These are phyloP conservation scores for Exophiala aquamarina DNA, from an alignment of 2,329 filamentous ascomycete species.

Conservation along the genomic window DNA sequence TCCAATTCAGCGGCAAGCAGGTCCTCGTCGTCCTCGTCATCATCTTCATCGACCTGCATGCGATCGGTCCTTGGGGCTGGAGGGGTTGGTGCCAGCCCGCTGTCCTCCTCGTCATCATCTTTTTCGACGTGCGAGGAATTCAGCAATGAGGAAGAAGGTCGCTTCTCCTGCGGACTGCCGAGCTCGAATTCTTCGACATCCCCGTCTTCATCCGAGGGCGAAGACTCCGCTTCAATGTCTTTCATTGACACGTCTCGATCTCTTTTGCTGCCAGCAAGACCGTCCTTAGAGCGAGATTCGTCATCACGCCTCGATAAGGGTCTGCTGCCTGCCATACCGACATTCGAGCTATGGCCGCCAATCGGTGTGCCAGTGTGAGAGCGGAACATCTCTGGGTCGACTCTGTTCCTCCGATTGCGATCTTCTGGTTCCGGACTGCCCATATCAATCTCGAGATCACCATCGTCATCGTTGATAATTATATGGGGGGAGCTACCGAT, in stretches of 20 bases:
- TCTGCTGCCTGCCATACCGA: background rate
- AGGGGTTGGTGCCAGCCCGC: too few species aligned
- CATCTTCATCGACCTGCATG: background rate
- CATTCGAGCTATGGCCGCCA: slow-evolving; percentile 4
- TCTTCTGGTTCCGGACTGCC: slow-evolving; percentile 45
- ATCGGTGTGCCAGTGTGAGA: slow-evolving; percentile 22
- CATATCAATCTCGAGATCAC: slow-evolving; percentile 50
- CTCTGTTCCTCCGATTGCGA: slow-evolving; percentile 10
- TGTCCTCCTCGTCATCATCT: slow-evolving; percentile 7
- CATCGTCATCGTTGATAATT: slow-evolving; percentile 40
- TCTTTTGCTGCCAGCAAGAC: slow-evolving; percentile 3
- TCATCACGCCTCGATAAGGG: slow-evolving; percentile 1
- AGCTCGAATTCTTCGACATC: slow-evolving; percentile 46
- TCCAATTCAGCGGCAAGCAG: background rate
- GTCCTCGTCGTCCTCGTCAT: background rate
- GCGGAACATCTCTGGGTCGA: slow-evolving; percentile 25
- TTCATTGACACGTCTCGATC: slow-evolving; percentile 31
- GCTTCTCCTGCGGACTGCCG: slow-evolving; percentile 18
- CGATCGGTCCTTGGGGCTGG: too few species aligned
- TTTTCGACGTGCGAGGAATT: slow-evolving; percentile 11
- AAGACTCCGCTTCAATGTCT: slow-evolving; percentile 37
- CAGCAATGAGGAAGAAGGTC: slow-evolving; percentile 5
- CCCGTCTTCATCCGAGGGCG: slow-evolving; percentile 36
- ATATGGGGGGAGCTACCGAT: slow-evolving; percentile 36
- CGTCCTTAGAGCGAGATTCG: background rate